Evolutionary conservation across 192 early-diverging fungal species (phyloP).

Genomic region (Coemansia sp.): DNA sequence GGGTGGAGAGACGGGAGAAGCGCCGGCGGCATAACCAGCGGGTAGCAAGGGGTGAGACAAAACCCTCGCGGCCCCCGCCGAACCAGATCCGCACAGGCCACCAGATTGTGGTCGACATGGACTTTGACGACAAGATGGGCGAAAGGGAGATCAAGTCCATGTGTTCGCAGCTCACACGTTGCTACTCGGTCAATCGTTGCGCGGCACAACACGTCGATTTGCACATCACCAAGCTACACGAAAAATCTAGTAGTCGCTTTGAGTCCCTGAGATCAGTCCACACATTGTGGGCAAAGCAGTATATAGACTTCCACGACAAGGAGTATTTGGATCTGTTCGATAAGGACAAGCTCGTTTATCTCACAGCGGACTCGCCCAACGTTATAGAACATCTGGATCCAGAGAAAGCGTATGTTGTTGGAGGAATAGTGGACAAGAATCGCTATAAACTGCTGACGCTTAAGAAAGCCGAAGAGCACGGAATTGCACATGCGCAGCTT

Average conservation of each 20-base stretch:
- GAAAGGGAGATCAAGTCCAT: slow-evolving; percentile 73
- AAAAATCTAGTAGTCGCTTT: slow-evolving; percentile 55
- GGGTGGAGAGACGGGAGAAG: slow-evolving; percentile 51
- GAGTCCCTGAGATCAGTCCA: slow-evolving; percentile 42
- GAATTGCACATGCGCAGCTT: slow-evolving; percentile 73
- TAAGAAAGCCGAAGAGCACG: slow-evolving; percentile 71
- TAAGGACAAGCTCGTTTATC: slow-evolving; percentile 73
- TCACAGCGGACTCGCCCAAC: slow-evolving; percentile 87
- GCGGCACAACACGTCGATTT: slow-evolving; percentile 57
- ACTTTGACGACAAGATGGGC: slow-evolving; percentile 76
- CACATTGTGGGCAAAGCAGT: slow-evolving; percentile 53
- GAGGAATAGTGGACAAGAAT: slow-evolving; percentile 95
- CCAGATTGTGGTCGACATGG: slow-evolving; percentile 74
- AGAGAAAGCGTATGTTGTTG: slow-evolving; percentile 83
- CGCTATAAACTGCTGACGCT: slow-evolving; percentile 78
- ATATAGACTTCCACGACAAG: slow-evolving; percentile 22
- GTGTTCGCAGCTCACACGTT: slow-evolving; percentile 69
- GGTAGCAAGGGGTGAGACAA: slow-evolving; percentile 32
- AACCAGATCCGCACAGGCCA: slow-evolving; percentile 57
- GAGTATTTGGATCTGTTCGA: slow-evolving; percentile 51
- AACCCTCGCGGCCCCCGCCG: slow-evolving; percentile 46
- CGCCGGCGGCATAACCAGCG: slow-evolving; percentile 55
- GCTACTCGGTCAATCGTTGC: slow-evolving; percentile 70
- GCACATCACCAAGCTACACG: slow-evolving; percentile 61
- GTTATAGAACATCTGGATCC: slow-evolving; percentile 66